Conservation (phyloP, 306 rosid genomes). For the Carpinus viminea region DNA sequence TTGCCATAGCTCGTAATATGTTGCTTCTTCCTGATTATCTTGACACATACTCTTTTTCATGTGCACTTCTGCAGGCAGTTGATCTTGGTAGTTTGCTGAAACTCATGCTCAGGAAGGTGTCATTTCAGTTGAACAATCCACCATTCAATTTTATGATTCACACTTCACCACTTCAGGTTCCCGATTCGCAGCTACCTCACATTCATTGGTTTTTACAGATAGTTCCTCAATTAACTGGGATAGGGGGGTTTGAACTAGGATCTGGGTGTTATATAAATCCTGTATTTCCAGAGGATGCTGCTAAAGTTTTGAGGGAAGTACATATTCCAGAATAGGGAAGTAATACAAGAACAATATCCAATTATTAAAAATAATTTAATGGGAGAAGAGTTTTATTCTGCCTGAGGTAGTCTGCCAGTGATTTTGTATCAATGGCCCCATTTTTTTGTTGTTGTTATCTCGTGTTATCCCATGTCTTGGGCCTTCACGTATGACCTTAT, state of each 20-base stretch:
- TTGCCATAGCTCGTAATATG: not conserved
- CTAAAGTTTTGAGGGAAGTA: slow-evolving; percentile 51
- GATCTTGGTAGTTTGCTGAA: slow-evolving; percentile 54
- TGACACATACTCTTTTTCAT: not conserved
- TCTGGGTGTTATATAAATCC: slow-evolving; percentile 56
- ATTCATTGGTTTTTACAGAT: slow-evolving; percentile 58
- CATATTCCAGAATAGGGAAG: not conserved
- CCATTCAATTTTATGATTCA: slow-evolving; percentile 59
- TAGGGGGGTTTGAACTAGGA: slow-evolving; percentile 54
- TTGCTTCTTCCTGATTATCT: not conserved
- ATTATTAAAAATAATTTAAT: not conserved
- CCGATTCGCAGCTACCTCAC: slow-evolving; percentile 29
- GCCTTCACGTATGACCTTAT: not conserved
- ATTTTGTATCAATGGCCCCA: not conserved
- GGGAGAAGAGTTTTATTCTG: not conserved
- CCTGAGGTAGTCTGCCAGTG: not conserved
- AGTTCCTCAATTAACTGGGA: slow-evolving; percentile 42
- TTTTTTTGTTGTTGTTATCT: not conserved
- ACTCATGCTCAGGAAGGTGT: slow-evolving; percentile 46
- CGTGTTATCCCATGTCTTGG: not conserved
- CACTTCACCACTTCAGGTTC: slow-evolving; percentile 38
- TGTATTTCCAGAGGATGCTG: slow-evolving; percentile 58
- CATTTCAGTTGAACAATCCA: slow-evolving; percentile 50
- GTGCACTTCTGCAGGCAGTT: slow-evolving; percentile 41
- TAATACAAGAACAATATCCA: not conserved